These are phyloP conservation scores for Pyrenophora graminea DNA, from an alignment of 2,329 filamentous ascomycete genomes.

Conservation along the genomic window DNA sequence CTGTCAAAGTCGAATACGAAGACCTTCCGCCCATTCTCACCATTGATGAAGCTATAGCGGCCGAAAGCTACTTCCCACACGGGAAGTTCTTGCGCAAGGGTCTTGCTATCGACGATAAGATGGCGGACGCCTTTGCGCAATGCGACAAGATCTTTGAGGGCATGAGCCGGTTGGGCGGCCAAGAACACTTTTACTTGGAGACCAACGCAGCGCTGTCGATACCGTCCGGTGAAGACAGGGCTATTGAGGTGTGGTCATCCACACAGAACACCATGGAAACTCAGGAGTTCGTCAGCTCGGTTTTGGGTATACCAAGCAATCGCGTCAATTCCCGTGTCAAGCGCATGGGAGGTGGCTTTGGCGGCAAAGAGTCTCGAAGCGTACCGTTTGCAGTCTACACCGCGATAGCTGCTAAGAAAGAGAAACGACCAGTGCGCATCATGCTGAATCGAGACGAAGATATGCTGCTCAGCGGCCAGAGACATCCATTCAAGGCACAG, in stretches of 20 bases:
- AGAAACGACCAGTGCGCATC: slow-evolving; percentile 77
- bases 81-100: slow-evolving; percentile 81
- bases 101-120: slow-evolving; percentile 53
- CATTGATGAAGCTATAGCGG: slow-evolving; percentile 91
- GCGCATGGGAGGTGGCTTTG: slow-evolving; percentile 88
- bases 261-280: slow-evolving; percentile 49
- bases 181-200: slow-evolving; percentile 97
- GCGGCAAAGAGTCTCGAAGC: slow-evolving; percentile 88
- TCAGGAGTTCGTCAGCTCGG: slow-evolving; percentile 72
- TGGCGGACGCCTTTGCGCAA: slow-evolving; percentile 72
- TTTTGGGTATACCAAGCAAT: slow-evolving; percentile 80
- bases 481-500: slow-evolving; percentile 83
- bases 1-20: slow-evolving; percentile 86
- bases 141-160: slow-evolving; percentile 86
- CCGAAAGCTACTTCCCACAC: slow-evolving; percentile 82
- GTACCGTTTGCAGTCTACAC: slow-evolving; percentile 81
- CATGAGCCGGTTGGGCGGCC: slow-evolving; percentile 82
- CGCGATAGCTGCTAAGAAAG: slow-evolving; percentile 84
- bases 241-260: slow-evolving; percentile 77
- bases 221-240: slow-evolving; percentile 86
- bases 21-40: slow-evolving; percentile 83
- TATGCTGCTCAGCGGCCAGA: slow-evolving; percentile 85
- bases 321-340: slow-evolving; percentile 90
- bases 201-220: slow-evolving; percentile 84
- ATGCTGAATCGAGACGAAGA: slow-evolving; percentile 97